Base-by-base conservation (phyloP, 306 rosid genomes). In the Quercus variabilis region DNA sequence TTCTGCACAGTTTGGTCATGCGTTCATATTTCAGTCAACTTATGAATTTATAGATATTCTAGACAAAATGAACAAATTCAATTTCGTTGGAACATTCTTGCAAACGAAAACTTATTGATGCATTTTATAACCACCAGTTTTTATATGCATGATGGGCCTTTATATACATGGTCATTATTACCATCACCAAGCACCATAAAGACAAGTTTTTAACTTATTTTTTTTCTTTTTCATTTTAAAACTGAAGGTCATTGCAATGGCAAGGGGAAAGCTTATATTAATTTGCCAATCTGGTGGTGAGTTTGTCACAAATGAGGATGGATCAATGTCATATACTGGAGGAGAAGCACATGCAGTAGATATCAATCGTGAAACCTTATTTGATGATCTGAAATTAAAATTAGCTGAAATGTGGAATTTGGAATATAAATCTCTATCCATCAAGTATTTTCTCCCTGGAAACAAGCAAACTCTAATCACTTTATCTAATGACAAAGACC, bases 271-370 rank as follows among this genome's bases (percentile, higher is more conserved):
- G 86, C 88, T 89, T 55, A 89, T 89, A 75, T 72, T 89, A 55
- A 89, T 89, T 75, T 86, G 90, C 78, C 92, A 89, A 55, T 84
- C 81, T 52, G 76, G 86, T 64, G 89, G 92, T 20, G 79, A 84
- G 55, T 84, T 89, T 17, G 33, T 69, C 13, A 69, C 76, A 75
- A 85, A 79, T 73, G 90, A 84, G 12, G 87, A 89, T 67, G 92
- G 90, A 73, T 77, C 90, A 18, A 78, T 86, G 88, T 84, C 83
- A 8, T 89, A 86, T 79, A 21, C 41, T n/a, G 87, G 90, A 26
- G 92, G 92, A 46, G 90, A 89, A 51, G 92, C 89, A 21, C 86
- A 89, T 65, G 92, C 92, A 1, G 68, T 83, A 80, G 90, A 89
- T 55, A 83, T 89, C 63, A 86, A 75, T 70, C 73, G 31, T 55